Evolutionary conservation across 164 flowering plant species (phyloP), one percentile per base, ranked within the genome.

Genomic region (Magnolia sinica): DNA sequence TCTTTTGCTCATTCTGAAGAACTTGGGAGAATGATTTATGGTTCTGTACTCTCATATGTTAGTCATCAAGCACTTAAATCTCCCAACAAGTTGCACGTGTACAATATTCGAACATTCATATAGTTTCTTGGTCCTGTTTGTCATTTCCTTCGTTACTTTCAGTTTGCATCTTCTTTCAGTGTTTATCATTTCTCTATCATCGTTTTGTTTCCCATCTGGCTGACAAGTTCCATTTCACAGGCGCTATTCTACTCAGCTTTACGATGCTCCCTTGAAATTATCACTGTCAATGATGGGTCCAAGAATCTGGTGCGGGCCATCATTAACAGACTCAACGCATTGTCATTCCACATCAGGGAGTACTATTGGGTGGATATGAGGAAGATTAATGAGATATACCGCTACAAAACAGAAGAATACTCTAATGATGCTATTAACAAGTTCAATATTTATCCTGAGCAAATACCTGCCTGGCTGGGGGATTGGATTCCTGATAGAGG

Each of bases 371-470:
- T 92, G 24, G 92, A 93, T 78, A 87, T 86, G 89, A 89, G 85
- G 81, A 93, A 93, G 79, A 89, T 92, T 27, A 93, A 93, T 75
- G 96, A 89, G 86, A 93, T 93, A 29, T 91, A 93, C 72, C 92
- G 96, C 24, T 93, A 93, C 76, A 91, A 93, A 80, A 94, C 98
- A 8, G 98, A 94, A 76, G 97, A 94, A 77, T 94, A 94, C 84
- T 94, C 98, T 8, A 83, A 81, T 58, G 91, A 92, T 73, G 98
- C 98, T 31, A 87, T 81, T 75, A 94, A 94, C 87, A 94, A 92
- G 85, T 94, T 94, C 88, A 93, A 93, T 71, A 93, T 93, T 55
- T 92, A 93, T 81, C 96, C 98, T 18, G 98, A 94, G 10, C 98
- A 94, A 81, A 92, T 92, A 66, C 95, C 98, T 68, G 19, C 79